phyloP scores from a whole-genome alignment of 2,329 filamentous ascomycete species.

The Helotiales sp. region DNA sequence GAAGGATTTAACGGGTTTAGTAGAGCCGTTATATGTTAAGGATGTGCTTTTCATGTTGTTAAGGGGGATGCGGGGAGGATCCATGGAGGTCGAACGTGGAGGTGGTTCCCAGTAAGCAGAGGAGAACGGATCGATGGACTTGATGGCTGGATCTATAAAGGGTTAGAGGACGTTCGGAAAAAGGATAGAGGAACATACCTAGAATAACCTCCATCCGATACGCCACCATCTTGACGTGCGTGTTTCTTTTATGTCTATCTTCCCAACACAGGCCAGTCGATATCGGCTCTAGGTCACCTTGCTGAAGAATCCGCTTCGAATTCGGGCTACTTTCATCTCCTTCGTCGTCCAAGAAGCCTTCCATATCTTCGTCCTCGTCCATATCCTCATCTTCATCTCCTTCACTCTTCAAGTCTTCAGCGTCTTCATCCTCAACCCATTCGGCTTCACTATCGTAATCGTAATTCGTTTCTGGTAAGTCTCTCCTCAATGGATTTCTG shows the following conservation, averaged over 20 bases:
- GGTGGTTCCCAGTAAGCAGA: constrained; percentile 68
- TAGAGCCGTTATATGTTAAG: constrained; percentile 13
- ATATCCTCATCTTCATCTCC: constrained; percentile 69
- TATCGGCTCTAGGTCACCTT: constrained; percentile 71
- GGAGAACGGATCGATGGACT: constrained; percentile 82
- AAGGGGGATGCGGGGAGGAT: constrained; percentile 38
- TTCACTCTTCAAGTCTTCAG: constrained; percentile 55
- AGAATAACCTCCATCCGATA: constrained; percentile 74
- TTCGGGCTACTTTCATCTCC: constrained; percentile 60
- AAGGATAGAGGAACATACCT: constrained; percentile 15
- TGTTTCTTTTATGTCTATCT: constrained; percentile 49
- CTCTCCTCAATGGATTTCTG: constrained; percentile 52
- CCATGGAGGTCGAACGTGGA: constrained; percentile 29
- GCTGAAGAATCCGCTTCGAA: constrained; percentile 56
- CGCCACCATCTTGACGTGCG: constrained; percentile 50
- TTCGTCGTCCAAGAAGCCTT: constrained; percentile 65
- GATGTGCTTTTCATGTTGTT: constrained; percentile 30
- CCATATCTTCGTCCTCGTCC: constrained; percentile 67
- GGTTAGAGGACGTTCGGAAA: constrained; percentile 2
- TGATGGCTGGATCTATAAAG: constrained; percentile 34
- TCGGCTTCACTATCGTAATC: constrained; percentile 86
- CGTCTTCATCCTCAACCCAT: constrained; percentile 71
- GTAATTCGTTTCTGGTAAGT: constrained; percentile 67
- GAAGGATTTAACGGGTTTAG: constrained; percentile 20
- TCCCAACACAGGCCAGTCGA: constrained; percentile 87